phyloP scores from a whole-genome alignment of 768 basidiomycete genomes.

The Mycena filopes region DNA sequence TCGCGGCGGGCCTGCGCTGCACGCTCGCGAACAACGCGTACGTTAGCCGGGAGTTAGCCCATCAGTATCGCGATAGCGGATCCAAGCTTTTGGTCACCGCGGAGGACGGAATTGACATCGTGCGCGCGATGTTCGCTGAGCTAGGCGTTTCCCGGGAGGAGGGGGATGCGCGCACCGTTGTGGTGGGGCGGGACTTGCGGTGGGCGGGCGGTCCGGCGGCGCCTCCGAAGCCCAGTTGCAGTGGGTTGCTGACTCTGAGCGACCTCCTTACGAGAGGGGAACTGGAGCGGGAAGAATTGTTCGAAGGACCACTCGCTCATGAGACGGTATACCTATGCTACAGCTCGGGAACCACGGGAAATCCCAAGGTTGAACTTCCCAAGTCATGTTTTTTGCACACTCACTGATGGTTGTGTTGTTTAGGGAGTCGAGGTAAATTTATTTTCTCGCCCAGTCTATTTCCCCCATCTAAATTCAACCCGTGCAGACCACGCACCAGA shows the following conservation, averaged over 20 bases:
- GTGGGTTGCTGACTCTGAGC: conserved; percentile 51
- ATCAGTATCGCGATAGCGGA: conserved; percentile 76
- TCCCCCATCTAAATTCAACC: neutral
- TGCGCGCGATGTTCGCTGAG: conserved; percentile 64
- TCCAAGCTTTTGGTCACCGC: conserved; percentile 72
- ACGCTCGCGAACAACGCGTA: conserved; percentile 84
- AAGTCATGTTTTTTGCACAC: neutral
- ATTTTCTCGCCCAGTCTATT: neutral
- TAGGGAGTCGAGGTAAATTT: conserved; percentile 53
- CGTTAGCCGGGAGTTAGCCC: conserved; percentile 70
- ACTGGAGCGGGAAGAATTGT: conserved; percentile 62
- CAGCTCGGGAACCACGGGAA: conserved; percentile 65
- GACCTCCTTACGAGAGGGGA: conserved; percentile 62
- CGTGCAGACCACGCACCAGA: conserved; percentile 66
- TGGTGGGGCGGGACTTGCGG: conserved; percentile 58
- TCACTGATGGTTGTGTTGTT: neutral
- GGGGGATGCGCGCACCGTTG: conserved; percentile 62
- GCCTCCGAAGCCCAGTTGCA: conserved; percentile 36
- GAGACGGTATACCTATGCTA: conserved; percentile 78
- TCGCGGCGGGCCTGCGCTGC: conserved; percentile 73
- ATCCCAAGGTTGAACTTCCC: conserved; percentile 45
- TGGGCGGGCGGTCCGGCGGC: conserved; percentile 56
- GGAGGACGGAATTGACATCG: conserved; percentile 65
- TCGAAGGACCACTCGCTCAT: conserved; percentile 61
- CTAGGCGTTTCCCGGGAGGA: conserved; percentile 59